phyloP scores from a whole-genome alignment of 805 yeast species.

The Candida parachauliodes region DNA sequence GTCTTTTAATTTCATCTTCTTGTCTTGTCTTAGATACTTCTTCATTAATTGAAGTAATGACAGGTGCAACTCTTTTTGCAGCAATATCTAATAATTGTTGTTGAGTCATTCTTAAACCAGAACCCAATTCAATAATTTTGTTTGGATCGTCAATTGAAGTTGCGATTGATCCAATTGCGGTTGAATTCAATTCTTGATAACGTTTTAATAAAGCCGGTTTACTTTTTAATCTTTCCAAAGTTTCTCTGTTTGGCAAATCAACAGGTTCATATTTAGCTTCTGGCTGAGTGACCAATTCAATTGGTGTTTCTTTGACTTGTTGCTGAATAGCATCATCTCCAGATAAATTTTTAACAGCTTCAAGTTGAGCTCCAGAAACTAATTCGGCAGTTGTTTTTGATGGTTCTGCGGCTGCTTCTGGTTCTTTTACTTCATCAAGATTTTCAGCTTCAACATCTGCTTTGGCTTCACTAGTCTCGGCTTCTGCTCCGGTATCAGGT shows the following conservation, averaged over 20 bases:
- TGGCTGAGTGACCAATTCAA: slow-evolving; percentile 32
- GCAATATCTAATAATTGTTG: slow-evolving; percentile 55
- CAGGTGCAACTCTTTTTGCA: slow-evolving; percentile 52
- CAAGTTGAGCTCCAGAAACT: slow-evolving; percentile 5
- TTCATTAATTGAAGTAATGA: slow-evolving; percentile 47
- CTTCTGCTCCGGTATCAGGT: neutral
- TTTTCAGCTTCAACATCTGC: neutral
- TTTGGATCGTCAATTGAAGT: slow-evolving; percentile 44
- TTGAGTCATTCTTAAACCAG: slow-evolving; percentile 52
- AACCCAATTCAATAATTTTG: slow-evolving; percentile 48
- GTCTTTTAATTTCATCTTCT: slow-evolving; percentile 41
- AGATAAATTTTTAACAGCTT: slow-evolving; percentile 19
- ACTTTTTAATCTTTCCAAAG: slow-evolving; percentile 36
- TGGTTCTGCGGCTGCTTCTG: slow-evolving; percentile 16
- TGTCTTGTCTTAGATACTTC: slow-evolving; percentile 43
- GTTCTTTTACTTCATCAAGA: slow-evolving; percentile 20
- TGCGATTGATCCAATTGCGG: slow-evolving; percentile 45
- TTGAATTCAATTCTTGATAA: slow-evolving; percentile 46
- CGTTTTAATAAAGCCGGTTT: slow-evolving; percentile 48
- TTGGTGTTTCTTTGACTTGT: slow-evolving; percentile 27
- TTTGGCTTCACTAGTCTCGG: neutral
- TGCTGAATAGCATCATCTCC: slow-evolving; percentile 27
- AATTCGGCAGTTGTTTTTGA: slow-evolving; percentile 13
- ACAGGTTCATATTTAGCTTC: slow-evolving; percentile 33
- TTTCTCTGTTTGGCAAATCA: slow-evolving; percentile 32